These are phyloP conservation scores for Chalciporus sp. DNA, from an alignment of 1,284 basidiomycete genomes.

Conservation along the genomic window DNA sequence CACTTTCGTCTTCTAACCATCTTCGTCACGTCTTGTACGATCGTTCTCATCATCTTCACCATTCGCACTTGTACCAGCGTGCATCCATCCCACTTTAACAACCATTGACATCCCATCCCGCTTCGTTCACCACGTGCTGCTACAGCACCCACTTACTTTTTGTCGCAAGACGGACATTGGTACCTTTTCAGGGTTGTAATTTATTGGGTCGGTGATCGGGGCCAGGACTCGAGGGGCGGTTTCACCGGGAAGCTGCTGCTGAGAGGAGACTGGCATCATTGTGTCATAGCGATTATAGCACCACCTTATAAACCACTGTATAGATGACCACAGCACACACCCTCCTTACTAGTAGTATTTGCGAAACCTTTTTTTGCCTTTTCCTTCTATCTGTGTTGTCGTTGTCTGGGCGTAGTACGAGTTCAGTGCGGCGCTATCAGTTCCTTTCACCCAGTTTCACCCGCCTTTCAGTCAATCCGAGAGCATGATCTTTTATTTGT, in stretches of 20 bases:
- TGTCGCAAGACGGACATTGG: slow-evolving; percentile 16
- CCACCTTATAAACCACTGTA: slow-evolving; percentile 2
- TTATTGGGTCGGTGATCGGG: slow-evolving; percentile 8
- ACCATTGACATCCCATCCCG: slow-evolving; percentile 8
- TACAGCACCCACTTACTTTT: slow-evolving; percentile 2
- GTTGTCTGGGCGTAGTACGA: background rate
- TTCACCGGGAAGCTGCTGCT: slow-evolving; percentile 12
- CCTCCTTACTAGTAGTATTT: slow-evolving; percentile 14
- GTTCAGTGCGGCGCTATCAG: too few species aligned
- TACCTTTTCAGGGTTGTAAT: slow-evolving; percentile 1
- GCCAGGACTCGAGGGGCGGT: slow-evolving; percentile 1
- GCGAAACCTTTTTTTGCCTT: slow-evolving; percentile 4
- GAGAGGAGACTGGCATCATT: background rate
- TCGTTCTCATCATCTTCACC: background rate
- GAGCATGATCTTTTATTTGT: too few species aligned
- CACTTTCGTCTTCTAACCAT: background rate
- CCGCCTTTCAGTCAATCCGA: slow-evolving; percentile 1
- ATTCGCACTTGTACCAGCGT: slow-evolving; percentile 5
- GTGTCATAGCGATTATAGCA: background rate
- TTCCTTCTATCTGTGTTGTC: background rate
- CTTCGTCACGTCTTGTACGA: background rate
- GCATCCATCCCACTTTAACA: slow-evolving; percentile 1
- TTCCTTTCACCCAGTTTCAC: too few species aligned
- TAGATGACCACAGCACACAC: slow-evolving; percentile 7
- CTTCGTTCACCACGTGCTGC: slow-evolving; percentile 15